Conservation (phyloP, 306 rosid genomes). For the Cucurbita moschata region DNA sequence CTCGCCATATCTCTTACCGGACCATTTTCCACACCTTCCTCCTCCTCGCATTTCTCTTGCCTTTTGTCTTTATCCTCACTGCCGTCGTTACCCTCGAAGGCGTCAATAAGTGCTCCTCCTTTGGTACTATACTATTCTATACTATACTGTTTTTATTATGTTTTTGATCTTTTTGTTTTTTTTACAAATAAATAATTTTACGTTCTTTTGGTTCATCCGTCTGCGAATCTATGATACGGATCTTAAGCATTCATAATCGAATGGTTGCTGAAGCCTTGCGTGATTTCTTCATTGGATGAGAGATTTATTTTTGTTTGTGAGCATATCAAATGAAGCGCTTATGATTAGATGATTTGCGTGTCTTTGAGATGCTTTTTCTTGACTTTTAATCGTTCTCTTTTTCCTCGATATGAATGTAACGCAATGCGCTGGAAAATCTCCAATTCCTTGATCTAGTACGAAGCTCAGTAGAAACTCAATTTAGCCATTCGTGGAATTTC, state of each 20-base stretch:
- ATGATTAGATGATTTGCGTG: neutral
- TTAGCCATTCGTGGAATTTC: neutral
- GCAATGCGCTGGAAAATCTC: neutral
- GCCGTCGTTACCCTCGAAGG: conserved; percentile 99
- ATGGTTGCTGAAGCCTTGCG: neutral
- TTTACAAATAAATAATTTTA: neutral
- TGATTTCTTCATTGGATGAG: neutral
- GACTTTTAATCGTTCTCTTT: neutral
- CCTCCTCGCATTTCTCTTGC: conserved; percentile 84
- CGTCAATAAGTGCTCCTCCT: conserved; percentile 99
- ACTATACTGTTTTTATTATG: conserved; percentile 10
- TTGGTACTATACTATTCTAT: conserved; percentile 43
- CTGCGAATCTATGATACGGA: neutral
- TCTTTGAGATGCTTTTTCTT: neutral
- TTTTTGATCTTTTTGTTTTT: neutral
- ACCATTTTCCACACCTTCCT: conserved; percentile 98
- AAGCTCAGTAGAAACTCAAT: neutral
- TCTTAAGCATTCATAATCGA: neutral
- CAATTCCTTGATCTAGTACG: neutral
- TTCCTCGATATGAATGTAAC: neutral
- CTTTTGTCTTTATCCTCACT: conserved; percentile 95
- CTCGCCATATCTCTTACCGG: conserved; percentile 99
- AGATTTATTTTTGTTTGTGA: neutral
- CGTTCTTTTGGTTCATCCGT: neutral
- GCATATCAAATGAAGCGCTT: neutral